phyloP scores from a whole-genome alignment of 192 early-diverging fungal genomes.

The Coemansia sp. region DNA sequence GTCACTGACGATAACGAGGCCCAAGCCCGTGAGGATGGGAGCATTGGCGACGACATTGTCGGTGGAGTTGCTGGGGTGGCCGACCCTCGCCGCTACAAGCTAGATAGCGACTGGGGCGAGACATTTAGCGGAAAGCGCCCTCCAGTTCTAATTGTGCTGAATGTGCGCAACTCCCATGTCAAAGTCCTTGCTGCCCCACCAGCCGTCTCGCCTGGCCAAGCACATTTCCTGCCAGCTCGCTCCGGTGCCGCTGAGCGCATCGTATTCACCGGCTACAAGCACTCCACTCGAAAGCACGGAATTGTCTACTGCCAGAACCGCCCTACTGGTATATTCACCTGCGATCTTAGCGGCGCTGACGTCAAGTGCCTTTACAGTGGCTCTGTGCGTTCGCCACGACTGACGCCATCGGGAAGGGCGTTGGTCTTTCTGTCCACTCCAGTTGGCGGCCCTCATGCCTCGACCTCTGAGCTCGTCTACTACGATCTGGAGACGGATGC shows the following conservation, averaged over 20 bases:
- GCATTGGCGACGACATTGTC: conserved; percentile 38
- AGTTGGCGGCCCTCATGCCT: conserved; percentile 68
- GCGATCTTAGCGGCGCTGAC: conserved; percentile 36
- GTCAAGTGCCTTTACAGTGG: conserved; percentile 32
- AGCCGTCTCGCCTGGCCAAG: conserved; percentile 51
- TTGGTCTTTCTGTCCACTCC: conserved; percentile 64
- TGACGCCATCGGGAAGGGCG: conserved; percentile 54
- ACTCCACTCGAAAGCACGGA: conserved; percentile 59
- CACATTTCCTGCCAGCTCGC: conserved; percentile 52
- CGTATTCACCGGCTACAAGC: conserved; percentile 67
- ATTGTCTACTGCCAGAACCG: conserved; percentile 71
- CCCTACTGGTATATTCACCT: conserved; percentile 57
- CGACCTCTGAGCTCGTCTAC: conserved; percentile 55
- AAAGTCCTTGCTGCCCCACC: conserved; percentile 20
- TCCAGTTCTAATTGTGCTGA: conserved; percentile 57
- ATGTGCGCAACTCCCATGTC: conserved; percentile 40
- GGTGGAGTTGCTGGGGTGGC: conserved; percentile 40
- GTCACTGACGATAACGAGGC: neutral
- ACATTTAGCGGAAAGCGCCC: conserved; percentile 61
- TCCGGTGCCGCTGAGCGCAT: conserved; percentile 31
- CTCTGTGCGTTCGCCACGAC: conserved; percentile 62
- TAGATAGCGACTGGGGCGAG: conserved; percentile 72
- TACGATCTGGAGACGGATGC: conserved; percentile 28
- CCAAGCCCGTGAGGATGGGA: neutral
- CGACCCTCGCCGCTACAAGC: conserved; percentile 50